Conservation (phyloP, 352 stramenopile genomes). For the Pythium aphanidermatum region DNA sequence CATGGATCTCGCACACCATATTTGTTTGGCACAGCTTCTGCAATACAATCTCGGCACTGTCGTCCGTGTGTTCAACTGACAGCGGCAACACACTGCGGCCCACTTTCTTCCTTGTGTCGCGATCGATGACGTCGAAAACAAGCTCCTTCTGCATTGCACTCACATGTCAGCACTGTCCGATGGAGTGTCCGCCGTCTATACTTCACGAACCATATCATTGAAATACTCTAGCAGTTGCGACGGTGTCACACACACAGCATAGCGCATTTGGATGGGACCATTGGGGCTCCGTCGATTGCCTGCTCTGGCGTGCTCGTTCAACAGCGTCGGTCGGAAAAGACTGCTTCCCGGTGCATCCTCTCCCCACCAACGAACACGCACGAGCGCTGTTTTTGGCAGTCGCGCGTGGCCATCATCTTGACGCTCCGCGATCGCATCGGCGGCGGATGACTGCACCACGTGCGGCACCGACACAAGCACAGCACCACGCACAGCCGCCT, state of each 20-base stretch:
- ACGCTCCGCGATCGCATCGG: conserved; percentile 10
- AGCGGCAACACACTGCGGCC: conserved; percentile 26
- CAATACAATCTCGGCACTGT: conserved; percentile 2
- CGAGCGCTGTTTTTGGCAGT: conserved; percentile 30
- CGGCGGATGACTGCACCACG: conserved; percentile 30
- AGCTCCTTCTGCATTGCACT: conserved; percentile 30
- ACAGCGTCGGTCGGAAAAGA: conserved; percentile 35
- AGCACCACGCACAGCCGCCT: conserved; percentile 15
- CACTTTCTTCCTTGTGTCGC: conserved; percentile 27
- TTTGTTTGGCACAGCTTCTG: conserved; percentile 34
- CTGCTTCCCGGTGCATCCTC: conserved; percentile 31
- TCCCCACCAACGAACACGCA: conserved; percentile 56
- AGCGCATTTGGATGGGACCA: conserved; percentile 42
- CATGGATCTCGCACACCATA: conserved; percentile 19
- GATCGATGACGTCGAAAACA: conserved; percentile 59
- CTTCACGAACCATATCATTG: conserved; percentile 33
- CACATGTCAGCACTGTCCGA: not conserved
- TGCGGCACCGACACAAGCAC: conserved; percentile 37
- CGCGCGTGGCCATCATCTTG: not conserved
- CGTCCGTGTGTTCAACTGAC: not conserved
- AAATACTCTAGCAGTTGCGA: conserved; percentile 48
- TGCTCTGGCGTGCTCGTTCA: conserved; percentile 5
- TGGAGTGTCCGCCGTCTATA: too few species aligned
- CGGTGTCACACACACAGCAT: conserved; percentile 28
- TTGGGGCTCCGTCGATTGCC: too few species aligned